Conservation (phyloP, 2,329 filamentous ascomycete genomes). For the Dendryphion nanum region DNA sequence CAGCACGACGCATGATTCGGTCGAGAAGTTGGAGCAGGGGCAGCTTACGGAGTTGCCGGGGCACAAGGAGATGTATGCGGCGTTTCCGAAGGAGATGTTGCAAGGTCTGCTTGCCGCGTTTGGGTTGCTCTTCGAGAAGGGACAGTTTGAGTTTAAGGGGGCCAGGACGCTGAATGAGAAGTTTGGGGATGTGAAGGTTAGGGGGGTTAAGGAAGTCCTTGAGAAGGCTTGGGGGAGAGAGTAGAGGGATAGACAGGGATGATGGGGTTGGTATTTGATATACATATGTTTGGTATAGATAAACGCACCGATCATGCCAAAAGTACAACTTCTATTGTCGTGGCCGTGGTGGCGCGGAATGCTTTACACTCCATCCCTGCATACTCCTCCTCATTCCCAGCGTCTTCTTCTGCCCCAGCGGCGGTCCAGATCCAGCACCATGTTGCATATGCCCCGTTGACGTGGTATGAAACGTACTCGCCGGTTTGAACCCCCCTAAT, state of each 20-base stretch:
- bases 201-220: neutral
- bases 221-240: neutral
- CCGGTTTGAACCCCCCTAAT: conserved; percentile 30
- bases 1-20: conserved; percentile 12
- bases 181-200: neutral
- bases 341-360: conserved; percentile 30
- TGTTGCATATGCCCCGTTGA: conserved; percentile 35
- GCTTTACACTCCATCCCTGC: conserved; percentile 50
- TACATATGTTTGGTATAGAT: no score
- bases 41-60: conserved; percentile 18
- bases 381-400: conserved; percentile 51
- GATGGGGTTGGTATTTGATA: no score
- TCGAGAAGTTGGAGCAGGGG: conserved; percentile 11
- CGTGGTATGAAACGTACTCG: conserved; percentile 45
- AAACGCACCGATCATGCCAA: no score
- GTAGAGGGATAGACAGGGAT: no score
- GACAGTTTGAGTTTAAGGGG: neutral
- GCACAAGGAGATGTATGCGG: conserved; percentile 9
- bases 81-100: conserved; percentile 13
- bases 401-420: conserved; percentile 48
- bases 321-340: neutral
- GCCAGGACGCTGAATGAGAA: neutral
- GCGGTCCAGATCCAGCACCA: conserved; percentile 18
- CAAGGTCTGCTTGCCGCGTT: neutral
- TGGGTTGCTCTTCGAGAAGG: neutral